These are phyloP conservation scores for Inosperma sp. DNA, from an alignment of 768 basidiomycete species.

Conservation along the genomic window DNA sequence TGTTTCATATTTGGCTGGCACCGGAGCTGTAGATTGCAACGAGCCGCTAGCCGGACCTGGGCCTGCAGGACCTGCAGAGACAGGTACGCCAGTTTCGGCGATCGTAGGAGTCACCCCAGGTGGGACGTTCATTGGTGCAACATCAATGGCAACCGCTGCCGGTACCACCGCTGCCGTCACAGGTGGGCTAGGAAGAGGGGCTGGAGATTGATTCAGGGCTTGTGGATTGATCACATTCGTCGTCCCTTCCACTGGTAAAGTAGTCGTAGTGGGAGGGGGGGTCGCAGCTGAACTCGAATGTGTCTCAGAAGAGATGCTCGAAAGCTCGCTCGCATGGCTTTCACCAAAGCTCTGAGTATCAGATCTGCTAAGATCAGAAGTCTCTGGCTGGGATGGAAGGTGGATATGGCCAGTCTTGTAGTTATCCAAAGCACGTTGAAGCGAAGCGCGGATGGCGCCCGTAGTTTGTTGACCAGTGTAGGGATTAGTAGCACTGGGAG, in stretches of 20 bases:
- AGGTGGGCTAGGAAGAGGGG: constrained; percentile 29
- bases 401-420: constrained; percentile 66
- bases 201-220: constrained; percentile 38
- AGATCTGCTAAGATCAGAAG: constrained; percentile 58
- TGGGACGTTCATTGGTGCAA: neutral
- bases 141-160: constrained; percentile 52
- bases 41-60: neutral
- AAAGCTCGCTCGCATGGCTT: constrained; percentile 73
- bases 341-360: constrained; percentile 83
- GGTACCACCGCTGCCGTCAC: constrained; percentile 59
- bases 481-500: constrained; percentile 50
- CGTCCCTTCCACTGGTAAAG: neutral
- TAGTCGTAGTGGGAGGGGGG: constrained; percentile 10
- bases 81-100: constrained; percentile 72
- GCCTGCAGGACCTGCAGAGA: constrained; percentile 45
- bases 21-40: constrained; percentile 17
- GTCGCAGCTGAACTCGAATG: constrained; percentile 20
- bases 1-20: constrained; percentile 35
- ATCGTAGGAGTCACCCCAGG: constrained; percentile 44
- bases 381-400: constrained; percentile 41
- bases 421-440: constrained; percentile 75
- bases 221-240: constrained; percentile 32
- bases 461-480: constrained; percentile 63
- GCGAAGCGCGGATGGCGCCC: constrained; percentile 63
- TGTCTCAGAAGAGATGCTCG: constrained; percentile 41